These are phyloP conservation scores for Lagenidium sp. DNA, from an alignment of 352 stramenopile genomes.

Conservation along the genomic window DNA sequence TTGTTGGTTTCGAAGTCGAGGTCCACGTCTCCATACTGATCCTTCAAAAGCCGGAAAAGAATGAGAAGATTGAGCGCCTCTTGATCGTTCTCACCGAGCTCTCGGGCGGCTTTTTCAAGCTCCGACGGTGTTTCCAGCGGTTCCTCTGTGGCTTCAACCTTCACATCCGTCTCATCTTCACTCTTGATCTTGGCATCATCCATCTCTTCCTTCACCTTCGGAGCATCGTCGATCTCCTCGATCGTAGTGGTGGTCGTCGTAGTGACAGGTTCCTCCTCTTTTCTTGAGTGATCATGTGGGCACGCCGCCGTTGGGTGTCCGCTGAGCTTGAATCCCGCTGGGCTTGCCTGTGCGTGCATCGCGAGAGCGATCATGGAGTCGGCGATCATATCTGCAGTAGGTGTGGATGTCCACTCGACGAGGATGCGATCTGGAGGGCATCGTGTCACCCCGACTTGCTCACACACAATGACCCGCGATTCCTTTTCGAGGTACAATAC, in stretches of 20 bases:
- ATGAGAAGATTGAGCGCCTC: slow-evolving; percentile 80
- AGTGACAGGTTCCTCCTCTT: slow-evolving; percentile 7
- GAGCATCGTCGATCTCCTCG: slow-evolving; percentile 5
- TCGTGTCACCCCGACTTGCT: slow-evolving; percentile 62
- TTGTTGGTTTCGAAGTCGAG: slow-evolving; percentile 85
- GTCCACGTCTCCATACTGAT: slow-evolving; percentile 81
- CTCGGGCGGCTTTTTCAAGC: slow-evolving; percentile 44
- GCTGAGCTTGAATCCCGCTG: slow-evolving; percentile 75
- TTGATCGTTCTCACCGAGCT: slow-evolving; percentile 64
- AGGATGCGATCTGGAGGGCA: slow-evolving; percentile 24
- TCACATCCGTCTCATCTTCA: slow-evolving; percentile 11
- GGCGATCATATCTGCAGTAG: slow-evolving; percentile 93
- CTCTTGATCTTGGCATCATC: slow-evolving; percentile 15
- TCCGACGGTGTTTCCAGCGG: slow-evolving; percentile 18
- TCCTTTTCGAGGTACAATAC: slow-evolving; percentile 45
- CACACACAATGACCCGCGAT: slow-evolving; percentile 56
- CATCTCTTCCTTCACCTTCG: slow-evolving; percentile 12
- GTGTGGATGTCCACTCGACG: slow-evolving; percentile 85
- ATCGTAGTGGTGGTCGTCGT: background rate
- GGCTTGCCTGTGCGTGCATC: slow-evolving; percentile 90
- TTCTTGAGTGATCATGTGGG: slow-evolving; percentile 72
- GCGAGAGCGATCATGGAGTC: slow-evolving; percentile 94
- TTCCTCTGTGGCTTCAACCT: slow-evolving; percentile 3
- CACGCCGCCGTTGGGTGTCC: slow-evolving; percentile 63
- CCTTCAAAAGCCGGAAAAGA: slow-evolving; percentile 75